phyloP scores from a whole-genome alignment of 345 rosid genomes.

The Salix koriyanagi region DNA sequence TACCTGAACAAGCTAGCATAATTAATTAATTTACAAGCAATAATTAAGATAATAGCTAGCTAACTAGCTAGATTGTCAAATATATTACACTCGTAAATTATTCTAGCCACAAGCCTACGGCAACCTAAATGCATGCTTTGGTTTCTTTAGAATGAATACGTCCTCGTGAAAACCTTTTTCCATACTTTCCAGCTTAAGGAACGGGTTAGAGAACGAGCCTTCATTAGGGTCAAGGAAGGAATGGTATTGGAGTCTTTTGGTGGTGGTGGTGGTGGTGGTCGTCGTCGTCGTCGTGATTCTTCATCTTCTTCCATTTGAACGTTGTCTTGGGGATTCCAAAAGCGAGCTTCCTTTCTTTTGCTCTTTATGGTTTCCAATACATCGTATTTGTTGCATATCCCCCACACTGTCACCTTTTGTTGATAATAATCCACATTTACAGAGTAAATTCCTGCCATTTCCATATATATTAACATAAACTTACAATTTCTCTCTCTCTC shows the following conservation, averaged over 20 bases:
- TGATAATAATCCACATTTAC: slow-evolving; percentile 59
- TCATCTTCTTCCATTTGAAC: slow-evolving; percentile 16
- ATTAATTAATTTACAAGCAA: background rate
- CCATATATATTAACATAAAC: background rate
- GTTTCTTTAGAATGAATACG: slow-evolving; percentile 43
- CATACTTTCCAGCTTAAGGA: slow-evolving; percentile 61
- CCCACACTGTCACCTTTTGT: slow-evolving; percentile 89
- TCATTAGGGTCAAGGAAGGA: slow-evolving; percentile 38
- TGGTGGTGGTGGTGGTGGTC: slow-evolving; percentile 9
- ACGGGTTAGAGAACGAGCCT: slow-evolving; percentile 49
- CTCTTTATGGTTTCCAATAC: slow-evolving; percentile 52
- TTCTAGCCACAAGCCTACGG: background rate
- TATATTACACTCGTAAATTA: background rate
- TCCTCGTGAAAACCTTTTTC: slow-evolving; percentile 58
- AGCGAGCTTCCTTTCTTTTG: slow-evolving; percentile 76
- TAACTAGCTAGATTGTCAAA: background rate
- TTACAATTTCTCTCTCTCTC: background rate
- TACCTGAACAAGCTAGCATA: background rate
- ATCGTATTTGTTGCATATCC: slow-evolving; percentile 73
- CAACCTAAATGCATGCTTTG: background rate
- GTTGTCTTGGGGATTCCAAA: slow-evolving; percentile 61
- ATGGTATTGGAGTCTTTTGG: slow-evolving; percentile 1
- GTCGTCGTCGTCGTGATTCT: slow-evolving; percentile 7
- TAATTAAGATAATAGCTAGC: background rate
- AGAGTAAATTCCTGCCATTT: slow-evolving; percentile 63